Percentiles rank a stretch among this genome's conserved stretches.
phyloP scores from a whole-genome alignment of 352 stramenopile genomes.

The Globisporangium radiosum region DNA sequence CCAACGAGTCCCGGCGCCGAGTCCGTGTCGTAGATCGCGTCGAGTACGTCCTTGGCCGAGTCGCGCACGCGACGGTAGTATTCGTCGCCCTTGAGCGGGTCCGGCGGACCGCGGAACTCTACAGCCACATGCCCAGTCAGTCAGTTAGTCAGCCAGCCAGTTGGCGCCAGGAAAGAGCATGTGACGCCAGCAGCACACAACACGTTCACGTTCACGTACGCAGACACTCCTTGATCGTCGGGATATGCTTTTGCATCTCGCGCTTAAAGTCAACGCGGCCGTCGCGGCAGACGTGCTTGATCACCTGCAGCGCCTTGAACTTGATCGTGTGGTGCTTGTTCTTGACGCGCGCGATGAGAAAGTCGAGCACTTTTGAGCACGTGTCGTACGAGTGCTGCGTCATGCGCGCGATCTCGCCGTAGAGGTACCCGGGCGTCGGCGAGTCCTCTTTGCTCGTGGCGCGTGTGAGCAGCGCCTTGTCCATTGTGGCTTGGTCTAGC shows the following conservation, averaged over 20 bases:
- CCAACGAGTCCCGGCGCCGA: constrained; percentile 46
- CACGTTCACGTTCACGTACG: constrained; percentile 42
- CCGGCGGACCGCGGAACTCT: constrained; percentile 89
- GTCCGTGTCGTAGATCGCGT: constrained; percentile 92
- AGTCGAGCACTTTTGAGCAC: constrained; percentile 86
- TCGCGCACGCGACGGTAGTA: constrained; percentile 90
- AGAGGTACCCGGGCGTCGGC: constrained; percentile 95
- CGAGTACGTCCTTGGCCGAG: constrained; percentile 92
- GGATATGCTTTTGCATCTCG: constrained; percentile 89
- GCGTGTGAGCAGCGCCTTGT: constrained; percentile 89
- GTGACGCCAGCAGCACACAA: too few relatives aligned
- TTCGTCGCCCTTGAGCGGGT: constrained; percentile 93
- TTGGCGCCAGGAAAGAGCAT: too few relatives aligned
- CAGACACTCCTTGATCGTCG: constrained; percentile 90
- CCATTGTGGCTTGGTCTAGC: constrained; percentile 48
- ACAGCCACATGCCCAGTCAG: background rate
- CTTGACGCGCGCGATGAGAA: constrained; percentile 87
- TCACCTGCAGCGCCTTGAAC: constrained; percentile 91
- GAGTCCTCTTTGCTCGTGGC: constrained; percentile 92
- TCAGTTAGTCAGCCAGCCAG: constrained; percentile 2
- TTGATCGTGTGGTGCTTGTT: constrained; percentile 96
- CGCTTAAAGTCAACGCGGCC: constrained; percentile 88
- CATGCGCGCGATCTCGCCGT: constrained; percentile 94
- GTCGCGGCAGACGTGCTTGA: constrained; percentile 90
- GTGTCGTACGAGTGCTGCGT: constrained; percentile 89